These are phyloP conservation scores for Fusarium luffae DNA, from an alignment of 2,329 filamentous ascomycete genomes.

Conservation along the genomic window DNA sequence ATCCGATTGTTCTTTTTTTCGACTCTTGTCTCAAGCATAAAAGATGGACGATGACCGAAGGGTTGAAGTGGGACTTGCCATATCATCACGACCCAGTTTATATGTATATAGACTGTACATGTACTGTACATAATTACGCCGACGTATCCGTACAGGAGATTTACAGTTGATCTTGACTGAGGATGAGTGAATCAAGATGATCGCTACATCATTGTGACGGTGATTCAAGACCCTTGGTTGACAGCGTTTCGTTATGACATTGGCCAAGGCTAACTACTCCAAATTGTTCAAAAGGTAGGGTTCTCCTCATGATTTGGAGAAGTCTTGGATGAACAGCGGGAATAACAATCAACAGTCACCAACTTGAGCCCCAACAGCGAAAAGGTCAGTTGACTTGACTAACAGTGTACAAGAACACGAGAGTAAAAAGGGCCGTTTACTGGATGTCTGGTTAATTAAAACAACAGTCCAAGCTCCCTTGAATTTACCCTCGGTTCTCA, in stretches of 20 bases:
- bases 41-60: conserved; percentile 36
- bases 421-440: conserved; percentile 18
- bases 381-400: not conserved
- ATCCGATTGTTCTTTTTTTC: conserved; percentile 25
- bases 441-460: conserved; percentile 22
- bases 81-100: conserved; percentile 37
- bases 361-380: not conserved
- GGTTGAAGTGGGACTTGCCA: conserved; percentile 16
- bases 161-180: not conserved
- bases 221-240: not conserved
- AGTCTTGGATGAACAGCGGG: conserved; percentile 6
- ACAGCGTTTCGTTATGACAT: conserved; percentile 19
- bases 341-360: conserved; percentile 1
- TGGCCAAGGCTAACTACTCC: conserved; percentile 34
- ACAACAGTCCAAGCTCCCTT: conserved; percentile 5
- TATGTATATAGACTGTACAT: not conserved
- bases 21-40: conserved; percentile 5
- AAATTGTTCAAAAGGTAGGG: conserved; percentile 20
- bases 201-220: conserved; percentile 12
- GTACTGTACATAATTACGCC: conserved; percentile 2
- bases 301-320: conserved; percentile 45
- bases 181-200: not conserved
- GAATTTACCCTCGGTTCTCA: conserved; percentile 42
- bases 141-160: conserved; percentile 22
- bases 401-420: conserved; percentile 5